Evolutionary conservation across 495 filamentous ascomycete genomes (phyloP).

Genomic region (Penicillium fimorum): DNA sequence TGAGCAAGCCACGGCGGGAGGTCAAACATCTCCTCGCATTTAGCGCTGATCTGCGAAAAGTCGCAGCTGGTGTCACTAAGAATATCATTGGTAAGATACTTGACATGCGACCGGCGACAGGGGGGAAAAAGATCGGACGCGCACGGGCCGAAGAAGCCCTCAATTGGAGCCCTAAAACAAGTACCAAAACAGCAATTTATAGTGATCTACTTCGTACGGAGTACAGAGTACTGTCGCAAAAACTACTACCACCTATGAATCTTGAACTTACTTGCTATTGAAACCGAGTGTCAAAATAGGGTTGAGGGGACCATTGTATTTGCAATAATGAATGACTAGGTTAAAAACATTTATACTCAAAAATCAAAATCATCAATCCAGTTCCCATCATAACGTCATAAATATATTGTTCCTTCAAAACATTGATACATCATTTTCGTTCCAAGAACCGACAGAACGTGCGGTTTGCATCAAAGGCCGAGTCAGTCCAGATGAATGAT

Average conservation of each 20-base stretch:
- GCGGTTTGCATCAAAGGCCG: slow-evolving; percentile 1
- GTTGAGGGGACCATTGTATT: background rate
- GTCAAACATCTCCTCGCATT: slow-evolving; percentile 7
- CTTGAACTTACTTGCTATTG: background rate
- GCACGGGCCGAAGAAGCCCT: slow-evolving; percentile 37
- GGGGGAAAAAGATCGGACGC: slow-evolving; percentile 25
- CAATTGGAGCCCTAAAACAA: slow-evolving; percentile 23
- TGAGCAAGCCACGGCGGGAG: slow-evolving; percentile 52
- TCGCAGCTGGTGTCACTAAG: slow-evolving; percentile 18
- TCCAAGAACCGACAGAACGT: slow-evolving; percentile 1
- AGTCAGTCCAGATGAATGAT: background rate
- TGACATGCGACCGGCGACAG: slow-evolving; percentile 10
- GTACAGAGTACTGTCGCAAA: background rate
- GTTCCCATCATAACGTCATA: slow-evolving; percentile 38
- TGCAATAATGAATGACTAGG: slow-evolving; percentile 25
- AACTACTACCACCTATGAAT: background rate
- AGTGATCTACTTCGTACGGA: background rate
- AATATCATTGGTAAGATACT: slow-evolving; percentile 30
- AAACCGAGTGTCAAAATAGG: background rate
- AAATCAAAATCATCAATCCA: slow-evolving; percentile 23
- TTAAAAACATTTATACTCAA: slow-evolving; percentile 20
- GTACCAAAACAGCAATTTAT: slow-evolving; percentile 14
- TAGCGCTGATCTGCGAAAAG: slow-evolving; percentile 24
- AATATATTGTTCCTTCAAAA: slow-evolving; percentile 28
- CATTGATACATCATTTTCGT: slow-evolving; percentile 23